A percentile compares a stretch with the other conserved stretches of the same genome.
phyloP scores from a whole-genome alignment of 2,329 filamentous ascomycete species.

The Colletotrichum filicis region DNA sequence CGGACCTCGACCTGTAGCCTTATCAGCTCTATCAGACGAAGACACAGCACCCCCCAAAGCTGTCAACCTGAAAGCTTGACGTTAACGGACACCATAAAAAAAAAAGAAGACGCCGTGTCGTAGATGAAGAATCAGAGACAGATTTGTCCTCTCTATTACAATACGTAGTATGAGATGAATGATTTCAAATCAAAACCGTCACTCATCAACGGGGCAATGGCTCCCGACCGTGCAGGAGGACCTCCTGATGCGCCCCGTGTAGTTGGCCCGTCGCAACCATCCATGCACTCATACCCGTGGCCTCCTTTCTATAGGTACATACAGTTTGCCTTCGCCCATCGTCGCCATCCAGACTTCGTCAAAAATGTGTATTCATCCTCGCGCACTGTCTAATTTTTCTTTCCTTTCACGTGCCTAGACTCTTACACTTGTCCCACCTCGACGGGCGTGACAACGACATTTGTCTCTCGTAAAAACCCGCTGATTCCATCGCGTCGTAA shows the following conservation, averaged over 20 bases:
- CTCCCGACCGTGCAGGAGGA: constrained; percentile 21
- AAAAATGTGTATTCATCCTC: constrained; percentile 11
- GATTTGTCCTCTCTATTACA: constrained; percentile 30
- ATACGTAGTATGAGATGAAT: constrained; percentile 32
- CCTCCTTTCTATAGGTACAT: constrained; percentile 9
- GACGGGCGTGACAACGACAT: background rate
- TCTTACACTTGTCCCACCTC: constrained; percentile 9
- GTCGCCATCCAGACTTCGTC: constrained; percentile 12
- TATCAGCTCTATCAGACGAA: constrained; percentile 30
- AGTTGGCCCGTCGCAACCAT: constrained; percentile 31
- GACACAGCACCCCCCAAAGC: background rate
- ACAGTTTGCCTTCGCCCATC: constrained; percentile 30
- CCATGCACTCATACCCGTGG: constrained; percentile 19
- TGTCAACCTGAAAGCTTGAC: background rate
- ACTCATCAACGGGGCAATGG: constrained; percentile 26
- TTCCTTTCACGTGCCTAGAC: constrained; percentile 17
- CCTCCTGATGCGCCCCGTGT: constrained; percentile 27
- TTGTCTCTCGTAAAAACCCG: background rate
- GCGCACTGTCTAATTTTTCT: constrained; percentile 22
- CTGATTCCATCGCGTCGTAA: constrained; percentile 18
- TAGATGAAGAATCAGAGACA: constrained; percentile 9
- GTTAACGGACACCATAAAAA: background rate
- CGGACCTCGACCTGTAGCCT: constrained; percentile 17
- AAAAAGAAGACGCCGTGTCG: background rate
- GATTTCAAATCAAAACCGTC: constrained; percentile 29